These are phyloP conservation scores for Microbotryum lychnidis-dioicae DNA, from an alignment of 1,284 basidiomycete species.

Conservation along the genomic window DNA sequence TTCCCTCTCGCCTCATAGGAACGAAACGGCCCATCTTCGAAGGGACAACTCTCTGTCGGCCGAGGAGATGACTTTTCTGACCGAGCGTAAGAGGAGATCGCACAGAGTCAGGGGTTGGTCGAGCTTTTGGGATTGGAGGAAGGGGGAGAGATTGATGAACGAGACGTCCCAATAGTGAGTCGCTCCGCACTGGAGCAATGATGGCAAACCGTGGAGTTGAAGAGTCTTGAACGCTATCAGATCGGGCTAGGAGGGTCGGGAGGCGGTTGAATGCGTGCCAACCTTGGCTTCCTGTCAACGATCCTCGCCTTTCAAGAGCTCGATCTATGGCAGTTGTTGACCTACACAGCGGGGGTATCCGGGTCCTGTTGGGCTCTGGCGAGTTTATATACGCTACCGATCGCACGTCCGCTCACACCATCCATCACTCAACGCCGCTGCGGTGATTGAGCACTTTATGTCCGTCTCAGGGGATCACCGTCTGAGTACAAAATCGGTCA, in stretches of 20 bases:
- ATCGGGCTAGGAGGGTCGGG: conserved; percentile 39
- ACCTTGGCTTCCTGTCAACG: conserved; percentile 25
- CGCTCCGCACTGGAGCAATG: too few species aligned
- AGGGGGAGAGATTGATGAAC: too few species aligned
- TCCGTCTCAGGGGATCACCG: conserved; percentile 11
- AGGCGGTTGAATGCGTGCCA: conserved; percentile 40
- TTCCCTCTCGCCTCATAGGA: too few species aligned
- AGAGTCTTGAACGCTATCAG: too few species aligned
- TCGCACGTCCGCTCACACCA: conserved; percentile 12
- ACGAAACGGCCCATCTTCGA: too few species aligned
- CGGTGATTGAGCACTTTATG: conserved; percentile 17
- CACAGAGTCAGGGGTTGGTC: too few species aligned
- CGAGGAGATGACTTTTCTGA: too few species aligned
- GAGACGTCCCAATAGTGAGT: too few species aligned
- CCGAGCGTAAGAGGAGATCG: too few species aligned
- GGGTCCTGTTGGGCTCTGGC: conserved; percentile 39
- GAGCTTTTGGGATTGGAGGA: too few species aligned
- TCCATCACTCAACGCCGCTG: conserved; percentile 4
- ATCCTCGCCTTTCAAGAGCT: conserved; percentile 31
- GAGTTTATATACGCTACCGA: conserved; percentile 1
- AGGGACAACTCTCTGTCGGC: too few species aligned
- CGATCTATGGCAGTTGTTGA: conserved; percentile 36
- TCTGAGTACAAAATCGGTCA: not conserved
- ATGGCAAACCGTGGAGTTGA: too few species aligned
- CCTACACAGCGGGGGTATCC: conserved; percentile 37